A percentile compares a stretch with the other conserved stretches of the same genome.
Conservation (phyloP, 2,329 filamentous ascomycete genomes). For the Fusarium chuoi region DNA sequence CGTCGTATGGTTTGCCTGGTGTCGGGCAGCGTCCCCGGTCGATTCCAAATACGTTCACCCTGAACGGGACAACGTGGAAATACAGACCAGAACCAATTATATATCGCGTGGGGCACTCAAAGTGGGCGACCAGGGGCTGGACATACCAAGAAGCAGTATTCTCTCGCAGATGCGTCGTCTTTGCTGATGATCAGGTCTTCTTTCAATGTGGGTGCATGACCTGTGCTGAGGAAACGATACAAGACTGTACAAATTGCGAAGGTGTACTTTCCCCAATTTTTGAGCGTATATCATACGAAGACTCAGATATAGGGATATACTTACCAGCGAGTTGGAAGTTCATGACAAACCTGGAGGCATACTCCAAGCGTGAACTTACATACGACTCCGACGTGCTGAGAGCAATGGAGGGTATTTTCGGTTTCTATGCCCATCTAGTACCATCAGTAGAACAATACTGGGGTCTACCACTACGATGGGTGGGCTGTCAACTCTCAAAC, state of each 20-base stretch:
- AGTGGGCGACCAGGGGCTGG: not conserved
- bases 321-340: not conserved
- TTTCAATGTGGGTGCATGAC: not conserved
- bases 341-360: not conserved
- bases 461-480: not conserved
- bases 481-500: not conserved
- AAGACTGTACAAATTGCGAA: fast-evolving
- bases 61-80: not conserved
- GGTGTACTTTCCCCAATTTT: not conserved
- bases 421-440: not conserved
- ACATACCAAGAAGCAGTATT: not conserved
- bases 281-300: fast-evolving
- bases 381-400: not conserved
- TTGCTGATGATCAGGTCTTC: not conserved
- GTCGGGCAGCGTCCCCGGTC: not conserved
- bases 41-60: not conserved
- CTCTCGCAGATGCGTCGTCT: not conserved
- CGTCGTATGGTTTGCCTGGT: not conserved
- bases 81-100: too few relatives aligned
- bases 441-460: not conserved
- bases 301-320: fast-evolving
- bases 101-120: too few relatives aligned
- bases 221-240: not conserved
- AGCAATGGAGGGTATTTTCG: not conserved
- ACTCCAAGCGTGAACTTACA: not conserved